Base-by-base conservation (phyloP, 2,329 filamentous ascomycete genomes). In the Colletotrichum kahawae region DNA sequence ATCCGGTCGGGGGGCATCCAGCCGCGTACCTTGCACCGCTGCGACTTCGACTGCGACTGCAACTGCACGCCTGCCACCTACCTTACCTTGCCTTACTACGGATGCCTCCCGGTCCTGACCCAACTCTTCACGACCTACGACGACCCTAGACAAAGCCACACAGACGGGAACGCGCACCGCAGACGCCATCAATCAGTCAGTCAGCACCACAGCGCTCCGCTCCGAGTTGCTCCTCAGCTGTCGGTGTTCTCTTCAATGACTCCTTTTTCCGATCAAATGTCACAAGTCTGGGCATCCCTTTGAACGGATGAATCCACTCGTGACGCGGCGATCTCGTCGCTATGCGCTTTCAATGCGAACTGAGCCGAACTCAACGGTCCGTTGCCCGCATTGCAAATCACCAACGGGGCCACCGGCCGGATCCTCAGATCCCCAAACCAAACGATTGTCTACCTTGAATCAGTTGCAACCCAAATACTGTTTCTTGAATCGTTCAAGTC, bases 211-310 rank as follows among this genome's bases (percentile, higher is more conserved):
- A 31, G 36, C 60, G 59, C 71, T 60, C 60, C 59, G 59, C 51
- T 71, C 71, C 60, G 48, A 48, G 38, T 60, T 74, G 51, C 67
- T 71, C 16, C 56, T 33, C 56, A 56, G 10, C 29, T 14, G n/a
- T 21, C 8, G n/a, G 27, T 36, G 14, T 48, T 21, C 51, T 36
- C 14, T 34, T 8, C 31, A 21, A 9, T 38, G n/a, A 24, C 62
- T 16, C 38, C 27, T 36, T 8, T 43, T 60, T 36, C 60, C 62
- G 33, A n/a, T 62, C 18, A 57, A 75, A 34, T 63, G 69, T 64
- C 72, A 72, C 62, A 72, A 67, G 72, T 64, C 63, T 72, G 69
- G 69, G 72, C 72, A 72, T 75, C 72, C 69, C 63, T 72, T 67
- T 33, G 56, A 72, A 72, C 33, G 43, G 72, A 75, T 63, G 72